Evolutionary conservation across 1,284 basidiomycete genomes (phyloP), one percentile per base, ranked within the genome.

Genomic region (Flammula alnicola): DNA sequence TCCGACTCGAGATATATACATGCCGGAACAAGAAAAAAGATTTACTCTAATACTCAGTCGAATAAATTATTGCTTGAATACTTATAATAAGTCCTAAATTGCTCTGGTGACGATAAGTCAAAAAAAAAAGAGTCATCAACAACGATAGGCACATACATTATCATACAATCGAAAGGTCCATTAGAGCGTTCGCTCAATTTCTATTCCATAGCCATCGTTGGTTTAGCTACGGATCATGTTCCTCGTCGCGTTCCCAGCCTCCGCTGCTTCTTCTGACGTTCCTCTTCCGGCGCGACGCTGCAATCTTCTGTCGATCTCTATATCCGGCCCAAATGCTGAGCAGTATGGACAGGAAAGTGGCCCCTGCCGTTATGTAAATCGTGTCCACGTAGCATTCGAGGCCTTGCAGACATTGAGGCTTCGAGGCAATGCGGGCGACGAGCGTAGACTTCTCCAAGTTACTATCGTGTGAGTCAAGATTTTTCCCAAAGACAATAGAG

Each of bases 401-500:
- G 5, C 82, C 82, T 25, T 74, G 63, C 31, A 78, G 58, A 58
- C 82, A 84, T 55, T 78, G 66, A 8, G 60, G 58, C n/a, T 52
- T 45, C 12, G 49, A 50, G 42, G 30, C 17, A 8, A 19, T n/a
- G 10, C 20, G 23, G 26, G 37, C 14, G 17, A 33, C 36, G 23
- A 29, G 36, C 22, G 14, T 19, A 20, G 30, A 41, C 7, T 38
- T 43, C 10, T 31, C 23, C 27, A 52, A 32, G 8, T 19, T 26
- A 17, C 60, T 49, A 46, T 79, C 80, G 60, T 94, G 88, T 4
- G 83, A 76, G 58, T 95, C 93, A 32, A 93, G 77, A 55, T 91
- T 86, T 32, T 72, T 73, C 0, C 94, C 94, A 62, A 95, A 96
- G 33, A 89, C 73, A 31, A 95, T 62, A 32, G 92, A 93, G 69